These are phyloP conservation scores for Aureobasidium sp. DNA, from an alignment of 2,329 filamentous ascomycete genomes.

Conservation along the genomic window DNA sequence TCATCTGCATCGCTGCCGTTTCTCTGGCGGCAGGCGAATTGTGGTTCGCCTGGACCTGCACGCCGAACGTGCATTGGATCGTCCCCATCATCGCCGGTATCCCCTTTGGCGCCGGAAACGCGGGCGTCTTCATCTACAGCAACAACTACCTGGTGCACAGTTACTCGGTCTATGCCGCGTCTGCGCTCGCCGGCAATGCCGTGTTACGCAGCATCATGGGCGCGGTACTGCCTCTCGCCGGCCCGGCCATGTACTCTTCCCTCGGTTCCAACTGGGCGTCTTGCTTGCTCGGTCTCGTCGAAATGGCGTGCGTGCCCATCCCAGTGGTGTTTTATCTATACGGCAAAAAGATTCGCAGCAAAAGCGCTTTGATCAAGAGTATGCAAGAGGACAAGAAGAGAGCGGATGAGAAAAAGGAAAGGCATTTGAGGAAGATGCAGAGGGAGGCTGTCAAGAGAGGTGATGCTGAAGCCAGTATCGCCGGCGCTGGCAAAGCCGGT, in stretches of 20 bases:
- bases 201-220: slow-evolving; percentile 67
- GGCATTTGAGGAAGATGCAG: slow-evolving; percentile 27
- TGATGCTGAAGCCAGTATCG: slow-evolving; percentile 30
- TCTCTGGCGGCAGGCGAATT: slow-evolving; percentile 72
- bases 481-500: slow-evolving; percentile 36
- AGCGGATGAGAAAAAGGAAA: slow-evolving; percentile 37
- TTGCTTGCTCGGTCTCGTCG: slow-evolving; percentile 65
- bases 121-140: slow-evolving; percentile 72
- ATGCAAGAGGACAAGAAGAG: slow-evolving; percentile 44
- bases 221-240: slow-evolving; percentile 71
- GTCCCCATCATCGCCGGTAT: slow-evolving; percentile 70
- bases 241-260: slow-evolving; percentile 60
- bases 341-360: slow-evolving; percentile 49
- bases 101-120: slow-evolving; percentile 72
- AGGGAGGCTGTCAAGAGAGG: slow-evolving; percentile 18
- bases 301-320: slow-evolving; percentile 69
- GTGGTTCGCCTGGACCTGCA: slow-evolving; percentile 81
- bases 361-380: slow-evolving; percentile 46
- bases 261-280: slow-evolving; percentile 74
- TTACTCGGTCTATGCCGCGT: slow-evolving; percentile 77
- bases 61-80: slow-evolving; percentile 79
- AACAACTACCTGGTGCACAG: slow-evolving; percentile 72
- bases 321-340: slow-evolving; percentile 69
- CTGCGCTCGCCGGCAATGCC: slow-evolving; percentile 71
- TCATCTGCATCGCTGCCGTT: slow-evolving; percentile 71